Percentiles rank a stretch among this genome's conserved stretches.
phyloP scores from a whole-genome alignment of 2,329 filamentous ascomycete genomes.

The Juglanconis sp. region DNA sequence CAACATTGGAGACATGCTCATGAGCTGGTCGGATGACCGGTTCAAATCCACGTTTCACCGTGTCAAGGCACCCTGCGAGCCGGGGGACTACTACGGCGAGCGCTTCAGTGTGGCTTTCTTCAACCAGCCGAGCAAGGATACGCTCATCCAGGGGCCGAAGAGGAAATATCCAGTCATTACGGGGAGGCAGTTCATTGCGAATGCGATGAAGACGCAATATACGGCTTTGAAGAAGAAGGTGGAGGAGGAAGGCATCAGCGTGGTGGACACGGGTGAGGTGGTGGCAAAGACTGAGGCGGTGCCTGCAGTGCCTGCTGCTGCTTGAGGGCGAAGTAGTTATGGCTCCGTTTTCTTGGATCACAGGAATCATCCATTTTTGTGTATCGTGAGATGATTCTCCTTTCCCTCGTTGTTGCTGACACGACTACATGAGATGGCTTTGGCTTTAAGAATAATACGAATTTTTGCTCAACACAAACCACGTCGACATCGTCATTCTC shows the following conservation, averaged over 20 bases:
- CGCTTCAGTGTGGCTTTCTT: conserved; percentile 59
- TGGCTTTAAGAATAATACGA: too few species aligned
- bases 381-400: too few species aligned
- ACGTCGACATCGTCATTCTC: too few species aligned
- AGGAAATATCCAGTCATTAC: conserved; percentile 56
- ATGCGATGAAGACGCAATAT: conserved; percentile 53
- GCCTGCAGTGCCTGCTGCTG: not conserved
- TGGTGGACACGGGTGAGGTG: not conserved
- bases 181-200: conserved; percentile 52
- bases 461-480: too few species aligned
- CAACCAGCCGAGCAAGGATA: conserved; percentile 55
- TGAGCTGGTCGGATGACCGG: conserved; percentile 58
- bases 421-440: too few species aligned
- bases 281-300: not conserved
- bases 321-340: not conserved
- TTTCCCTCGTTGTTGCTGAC: too few species aligned
- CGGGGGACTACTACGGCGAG: conserved; percentile 46
- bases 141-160: conserved; percentile 49
- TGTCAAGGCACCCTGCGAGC: conserved; percentile 32
- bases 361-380: too few species aligned
- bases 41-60: conserved; percentile 59
- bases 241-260: not conserved
- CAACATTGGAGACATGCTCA: conserved; percentile 56
- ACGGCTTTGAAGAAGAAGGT: conserved; percentile 26
- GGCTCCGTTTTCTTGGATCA: too few species aligned